Evolutionary conservation across 345 rosid species (phyloP), one percentile per base, ranked within the genome.

Genomic region (Aethionema arabicum): DNA sequence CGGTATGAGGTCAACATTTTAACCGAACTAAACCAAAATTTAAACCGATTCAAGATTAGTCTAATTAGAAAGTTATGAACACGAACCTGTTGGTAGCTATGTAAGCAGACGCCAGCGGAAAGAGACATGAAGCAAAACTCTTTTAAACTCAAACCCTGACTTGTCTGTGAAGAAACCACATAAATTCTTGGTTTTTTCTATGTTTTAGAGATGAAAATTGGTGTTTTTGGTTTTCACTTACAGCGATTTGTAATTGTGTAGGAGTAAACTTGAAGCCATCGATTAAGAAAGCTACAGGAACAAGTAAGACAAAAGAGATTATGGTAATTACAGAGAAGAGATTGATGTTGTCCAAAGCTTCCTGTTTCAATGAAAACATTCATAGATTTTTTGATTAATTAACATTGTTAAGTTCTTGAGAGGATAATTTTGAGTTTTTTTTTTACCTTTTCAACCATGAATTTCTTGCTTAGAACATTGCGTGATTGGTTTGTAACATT

Each of bases 401-500:
- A 35, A 3, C 6, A 8, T 35, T 35, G 2, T 35, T 35, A 44
- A 46, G 35, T 67, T 2, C 9, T 9, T 40, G 16, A 59, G 40
- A 52, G 48, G 7, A 16, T 33, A 11, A 46, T 14, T 7, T 11
- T 38, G 27, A 58, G 32, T 35, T 14, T 4, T 10, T 31, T 66
- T 57, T 83, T 81, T 87, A 84, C 89, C 78, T 77, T 65, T 8
- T 76, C 76, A 38, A 75, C 71, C 96, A 92, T 85, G 55, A 85
- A 64, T 40, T 79, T 92, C 61, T 92, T 92, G 79, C 96, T 82
- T 11, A 89, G 79, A 57, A 92, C 84, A 66, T 89, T 89, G 40
- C 98, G 82, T 1, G 88, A 86, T 70, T 92, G 98, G 75, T 89
- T 92, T 0, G 95, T 87, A 53, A 89, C 74, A 69, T 92, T 92